Base-by-base conservation (phyloP, 345 rosid genomes). In the Acer saccharum region DNA sequence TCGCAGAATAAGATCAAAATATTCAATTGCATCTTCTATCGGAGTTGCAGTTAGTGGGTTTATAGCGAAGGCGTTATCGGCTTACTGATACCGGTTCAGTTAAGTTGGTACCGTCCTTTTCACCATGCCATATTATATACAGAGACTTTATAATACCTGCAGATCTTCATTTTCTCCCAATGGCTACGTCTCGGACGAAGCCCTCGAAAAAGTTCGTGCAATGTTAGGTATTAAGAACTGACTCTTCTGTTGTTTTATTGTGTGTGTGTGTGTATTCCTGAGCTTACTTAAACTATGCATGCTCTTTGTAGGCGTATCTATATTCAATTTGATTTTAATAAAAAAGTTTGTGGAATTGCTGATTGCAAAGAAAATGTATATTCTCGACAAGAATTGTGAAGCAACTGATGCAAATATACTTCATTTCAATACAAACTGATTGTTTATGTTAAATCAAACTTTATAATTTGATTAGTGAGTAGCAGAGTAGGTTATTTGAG, bases 131-230 rank as follows among this genome's bases (percentile, higher is more conserved):
- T 91, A 86, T 77, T 90, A 82, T 81, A 87, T 90, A 78, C 97
- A 91, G 87, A 90, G 93, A 78, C 91, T 94, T 70, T 96, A 86
- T 83, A 87, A 88, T 73, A 80, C 91, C 79, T 94, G 98, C 89
- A 90, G 60, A 76, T 86, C 91, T 10, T 87, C 97, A 0, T 91
- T 91, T 87, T 86, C 97, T 2, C 83, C 91, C 2, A 81, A 83
- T 73, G 97, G 98, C 44, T 97, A 95, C 1, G 81, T 85, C 21
- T 84, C 97, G 3, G 91, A 96, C 7, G 98, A 96, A 82, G 91
- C 87, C 78, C 83, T 96, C 20, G 93, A 91, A 77, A 92, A 69
- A 71, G 92, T 88, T 72, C 93, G 90, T 39, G 76, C 82, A 64
- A 83, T 87, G 73, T 78, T 96, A 87, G 99, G 99, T 97, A 86